Conservation (phyloP, 2,329 filamentous ascomycete species). For the Colletotrichum sp. region DNA sequence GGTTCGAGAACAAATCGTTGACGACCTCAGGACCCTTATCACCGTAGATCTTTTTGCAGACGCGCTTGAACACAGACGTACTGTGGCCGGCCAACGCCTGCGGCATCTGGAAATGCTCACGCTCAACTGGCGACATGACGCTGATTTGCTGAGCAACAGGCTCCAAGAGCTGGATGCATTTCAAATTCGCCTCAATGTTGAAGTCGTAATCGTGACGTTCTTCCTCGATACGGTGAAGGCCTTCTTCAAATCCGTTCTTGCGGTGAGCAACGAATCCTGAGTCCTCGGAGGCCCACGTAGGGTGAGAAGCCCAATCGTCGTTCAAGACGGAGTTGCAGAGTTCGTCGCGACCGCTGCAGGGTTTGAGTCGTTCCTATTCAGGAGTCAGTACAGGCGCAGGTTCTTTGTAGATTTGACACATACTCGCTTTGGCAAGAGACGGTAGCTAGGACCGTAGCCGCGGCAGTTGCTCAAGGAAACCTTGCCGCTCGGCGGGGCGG, state of each 20-base stretch:
- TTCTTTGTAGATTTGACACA: constrained; percentile 26
- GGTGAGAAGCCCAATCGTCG: constrained; percentile 98
- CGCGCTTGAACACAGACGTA: constrained; percentile 94
- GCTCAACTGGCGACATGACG: constrained; percentile 75
- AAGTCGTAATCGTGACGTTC: constrained; percentile 99
- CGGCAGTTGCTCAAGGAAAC: constrained; percentile 96
- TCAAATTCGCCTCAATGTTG: constrained; percentile 93
- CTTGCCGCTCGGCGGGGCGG: constrained; percentile 76
- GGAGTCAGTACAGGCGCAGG: neutral
- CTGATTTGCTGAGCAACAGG: constrained; percentile 92
- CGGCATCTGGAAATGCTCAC: constrained; percentile 78
- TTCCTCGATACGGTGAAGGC: constrained; percentile 94
- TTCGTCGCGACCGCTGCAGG: constrained; percentile 92
- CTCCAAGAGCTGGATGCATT: constrained; percentile 95
- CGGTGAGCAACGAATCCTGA: constrained; percentile 96
- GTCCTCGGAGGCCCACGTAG: constrained; percentile 98
- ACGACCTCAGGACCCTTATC: constrained; percentile 87
- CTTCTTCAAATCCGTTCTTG: constrained; percentile 95
- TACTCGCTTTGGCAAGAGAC: constrained; percentile 83
- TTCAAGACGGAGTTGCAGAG: constrained; percentile 93
- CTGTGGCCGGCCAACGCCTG: constrained; percentile 88
- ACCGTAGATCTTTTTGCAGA: constrained; percentile 97
- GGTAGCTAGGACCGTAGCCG: constrained; percentile 94
- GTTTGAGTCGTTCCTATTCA: constrained; percentile 78
- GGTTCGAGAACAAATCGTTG: constrained; percentile 82